These are phyloP conservation scores for Rhynchospora tenuis DNA, from an alignment of 176 grass and related monocot species.

Conservation along the genomic window DNA sequence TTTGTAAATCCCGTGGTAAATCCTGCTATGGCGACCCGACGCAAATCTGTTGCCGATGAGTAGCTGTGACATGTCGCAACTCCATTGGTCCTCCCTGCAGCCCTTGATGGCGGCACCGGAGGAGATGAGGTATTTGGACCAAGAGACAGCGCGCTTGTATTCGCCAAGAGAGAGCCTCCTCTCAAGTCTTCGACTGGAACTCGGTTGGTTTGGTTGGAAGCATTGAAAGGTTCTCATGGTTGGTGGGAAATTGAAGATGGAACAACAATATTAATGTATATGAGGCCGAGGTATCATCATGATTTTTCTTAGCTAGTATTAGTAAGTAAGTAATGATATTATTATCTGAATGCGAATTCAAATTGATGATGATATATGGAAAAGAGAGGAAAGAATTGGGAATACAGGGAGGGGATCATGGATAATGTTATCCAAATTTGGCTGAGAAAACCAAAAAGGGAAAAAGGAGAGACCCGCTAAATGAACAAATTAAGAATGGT, in stretches of 20 bases:
- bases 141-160: slow-evolving; percentile 82
- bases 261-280: too few relatives aligned
- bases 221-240: slow-evolving; percentile 77
- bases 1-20: slow-evolving; percentile 80
- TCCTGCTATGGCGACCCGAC: slow-evolving; percentile 76
- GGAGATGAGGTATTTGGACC: slow-evolving; percentile 95
- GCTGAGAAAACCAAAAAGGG: not conserved
- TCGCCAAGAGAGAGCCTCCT: slow-evolving; percentile 82
- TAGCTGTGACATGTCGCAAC: slow-evolving; percentile 91
- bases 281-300: slow-evolving; percentile 15
- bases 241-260: not conserved
- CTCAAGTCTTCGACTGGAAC: slow-evolving; percentile 30
- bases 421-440: slow-evolving; percentile 14
- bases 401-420: not conserved
- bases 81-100: slow-evolving; percentile 76
- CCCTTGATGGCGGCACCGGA: slow-evolving; percentile 78
- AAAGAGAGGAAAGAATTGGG: not conserved
- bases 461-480: too few relatives aligned
- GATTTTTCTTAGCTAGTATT: not conserved
- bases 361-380: not conserved
- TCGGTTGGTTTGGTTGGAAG: slow-evolving; percentile 50
- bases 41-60: slow-evolving; percentile 73
- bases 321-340: too few relatives aligned
- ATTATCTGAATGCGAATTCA: too few relatives aligned
- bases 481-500: not conserved